These are phyloP conservation scores for Prunus fruticosa DNA, from an alignment of 306 rosid species.

Conservation along the genomic window DNA sequence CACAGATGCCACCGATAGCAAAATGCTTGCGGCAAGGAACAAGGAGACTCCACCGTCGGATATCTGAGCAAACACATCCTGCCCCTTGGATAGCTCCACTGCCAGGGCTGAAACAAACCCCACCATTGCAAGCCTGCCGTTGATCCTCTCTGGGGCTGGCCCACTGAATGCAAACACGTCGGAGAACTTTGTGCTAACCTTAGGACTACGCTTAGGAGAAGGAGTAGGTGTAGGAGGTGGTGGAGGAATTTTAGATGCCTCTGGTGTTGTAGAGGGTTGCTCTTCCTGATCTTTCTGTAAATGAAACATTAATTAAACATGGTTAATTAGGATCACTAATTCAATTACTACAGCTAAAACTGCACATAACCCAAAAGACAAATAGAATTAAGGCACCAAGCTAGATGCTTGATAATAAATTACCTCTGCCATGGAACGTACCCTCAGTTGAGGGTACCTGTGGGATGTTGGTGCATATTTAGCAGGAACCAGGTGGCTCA, in stretches of 20 bases:
- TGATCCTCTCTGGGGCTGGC: constrained; percentile 87
- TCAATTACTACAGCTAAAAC: no score
- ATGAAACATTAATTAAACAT: background rate
- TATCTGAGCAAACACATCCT: constrained; percentile 59
- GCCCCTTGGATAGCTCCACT: constrained; percentile 55
- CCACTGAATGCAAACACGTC: constrained; percentile 74
- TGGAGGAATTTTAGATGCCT: background rate
- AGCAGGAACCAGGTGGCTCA: no score
- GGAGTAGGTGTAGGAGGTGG: background rate
- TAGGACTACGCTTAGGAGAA: background rate
- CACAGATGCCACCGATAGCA: constrained; percentile 60
- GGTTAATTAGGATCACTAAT: no score
- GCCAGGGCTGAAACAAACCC: constrained; percentile 74
- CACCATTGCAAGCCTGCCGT: constrained; percentile 82
- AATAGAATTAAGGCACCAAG: no score
- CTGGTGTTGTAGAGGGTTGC: background rate
- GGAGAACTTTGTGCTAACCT: constrained; percentile 43
- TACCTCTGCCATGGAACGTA: no score
- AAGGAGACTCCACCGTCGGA: constrained; percentile 61
- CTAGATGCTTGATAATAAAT: no score
- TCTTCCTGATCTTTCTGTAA: background rate
- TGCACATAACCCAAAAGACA: no score
- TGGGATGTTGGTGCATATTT: no score
- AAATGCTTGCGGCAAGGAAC: constrained; percentile 56
- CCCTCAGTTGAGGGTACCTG: no score